Conservation (phyloP, 169 alveolate genomes). For the Eimeria necatrix region DNA sequence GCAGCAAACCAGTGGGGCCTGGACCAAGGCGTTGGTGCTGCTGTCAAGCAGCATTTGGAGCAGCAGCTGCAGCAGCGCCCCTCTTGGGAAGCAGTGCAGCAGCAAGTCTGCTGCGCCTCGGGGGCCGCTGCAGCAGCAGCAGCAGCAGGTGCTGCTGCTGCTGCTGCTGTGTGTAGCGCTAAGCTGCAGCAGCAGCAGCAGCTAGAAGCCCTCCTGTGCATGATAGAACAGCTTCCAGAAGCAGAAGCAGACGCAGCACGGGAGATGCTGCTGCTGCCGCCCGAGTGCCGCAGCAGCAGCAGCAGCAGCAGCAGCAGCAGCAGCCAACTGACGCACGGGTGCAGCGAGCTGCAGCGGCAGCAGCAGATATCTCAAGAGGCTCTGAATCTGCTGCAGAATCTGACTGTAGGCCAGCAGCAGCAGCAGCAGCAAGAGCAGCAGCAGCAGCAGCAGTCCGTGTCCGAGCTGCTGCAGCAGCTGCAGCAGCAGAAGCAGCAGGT, state of each 20-base stretch:
- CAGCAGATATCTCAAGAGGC: constrained; percentile 22
- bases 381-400: not conserved
- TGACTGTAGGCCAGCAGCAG: not conserved
- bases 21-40: constrained; percentile 21
- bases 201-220: not conserved
- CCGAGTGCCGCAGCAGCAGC: constrained; percentile 36
- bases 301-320: constrained; percentile 45
- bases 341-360: not conserved
- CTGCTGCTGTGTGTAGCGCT: not conserved
- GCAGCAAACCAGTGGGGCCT: constrained; percentile 2
- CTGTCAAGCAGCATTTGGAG: not conserved
- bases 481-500: constrained; percentile 6
- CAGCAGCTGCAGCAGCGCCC: constrained; percentile 30
- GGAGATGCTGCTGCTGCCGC: constrained; percentile 12
- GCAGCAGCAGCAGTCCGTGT: constrained; percentile 37
- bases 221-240: not conserved
- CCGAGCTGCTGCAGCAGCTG: not conserved
- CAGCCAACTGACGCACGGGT: not conserved
- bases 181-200: constrained; percentile 44
- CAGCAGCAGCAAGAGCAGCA: not conserved
- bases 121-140: not conserved
- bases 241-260: not conserved
- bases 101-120: constrained; percentile 1
- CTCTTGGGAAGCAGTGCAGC: constrained; percentile 9
- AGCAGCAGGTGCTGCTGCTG: constrained; percentile 10